A percentile compares a stretch with the other conserved stretches of the same genome.
Conservation (phyloP, 2,329 filamentous ascomycete species). For the Malbranchea zuffiana region DNA sequence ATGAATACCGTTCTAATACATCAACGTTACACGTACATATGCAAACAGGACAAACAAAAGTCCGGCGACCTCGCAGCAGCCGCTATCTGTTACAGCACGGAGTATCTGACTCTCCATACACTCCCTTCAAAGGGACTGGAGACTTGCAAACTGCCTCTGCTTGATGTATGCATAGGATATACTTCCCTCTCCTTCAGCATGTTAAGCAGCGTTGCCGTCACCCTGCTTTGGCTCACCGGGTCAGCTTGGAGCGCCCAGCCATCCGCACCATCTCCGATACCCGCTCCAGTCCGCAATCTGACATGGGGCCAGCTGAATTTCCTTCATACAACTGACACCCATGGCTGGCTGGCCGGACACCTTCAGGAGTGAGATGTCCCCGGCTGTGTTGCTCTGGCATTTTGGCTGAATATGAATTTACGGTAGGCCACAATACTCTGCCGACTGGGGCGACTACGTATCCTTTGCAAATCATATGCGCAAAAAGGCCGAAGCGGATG, state of each 20-base stretch:
- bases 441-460: constrained; percentile 96
- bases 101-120: too few relatives aligned
- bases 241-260: constrained; percentile 55
- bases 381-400: background rate
- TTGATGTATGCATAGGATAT: background rate
- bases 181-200: too few relatives aligned
- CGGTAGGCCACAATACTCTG: constrained; percentile 50
- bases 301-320: constrained; percentile 94
- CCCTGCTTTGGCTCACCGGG: constrained; percentile 15
- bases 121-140: too few relatives aligned
- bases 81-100: too few relatives aligned
- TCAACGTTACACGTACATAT: too few relatives aligned
- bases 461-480: constrained; percentile 81
- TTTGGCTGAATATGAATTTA: constrained; percentile 1
- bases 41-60: too few relatives aligned
- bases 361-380: constrained; percentile 59
- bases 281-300: constrained; percentile 71
- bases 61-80: too few relatives aligned
- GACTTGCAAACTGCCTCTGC: background rate
- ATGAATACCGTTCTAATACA: too few relatives aligned
- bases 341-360: constrained; percentile 93
- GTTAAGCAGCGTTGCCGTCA: constrained; percentile 9
- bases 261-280: constrained; percentile 62
- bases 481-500: constrained; percentile 62
- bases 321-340: constrained; percentile 90